A percentile compares a stretch with the other conserved stretches of the same genome.
Evolutionary conservation across 2,329 filamentous ascomycete genomes (phyloP).

Genomic region (Trichoderma sp.): DNA sequence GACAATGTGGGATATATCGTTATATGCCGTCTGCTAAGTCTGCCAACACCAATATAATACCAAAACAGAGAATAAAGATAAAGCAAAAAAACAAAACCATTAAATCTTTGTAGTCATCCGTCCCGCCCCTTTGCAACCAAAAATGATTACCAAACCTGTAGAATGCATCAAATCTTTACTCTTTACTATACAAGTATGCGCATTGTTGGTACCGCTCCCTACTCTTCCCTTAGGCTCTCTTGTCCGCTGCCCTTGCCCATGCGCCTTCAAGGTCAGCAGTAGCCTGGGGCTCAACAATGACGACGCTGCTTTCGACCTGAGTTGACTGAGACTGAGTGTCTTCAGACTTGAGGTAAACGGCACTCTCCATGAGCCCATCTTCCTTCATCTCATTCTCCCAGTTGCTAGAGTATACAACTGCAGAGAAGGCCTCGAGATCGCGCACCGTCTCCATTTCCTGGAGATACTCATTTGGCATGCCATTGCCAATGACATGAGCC

Average conservation of each 20-base stretch:
- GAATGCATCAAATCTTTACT: conserved; percentile 14
- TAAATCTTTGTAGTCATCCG: background rate
- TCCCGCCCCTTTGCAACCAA: background rate
- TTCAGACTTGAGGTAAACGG: conserved; percentile 37
- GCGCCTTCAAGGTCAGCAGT: conserved; percentile 62
- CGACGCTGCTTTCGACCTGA: conserved; percentile 50
- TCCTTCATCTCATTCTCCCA: conserved; percentile 67
- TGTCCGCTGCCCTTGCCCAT: conserved; percentile 63
- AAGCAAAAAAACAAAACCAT: background rate
- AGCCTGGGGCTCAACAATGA: conserved; percentile 51
- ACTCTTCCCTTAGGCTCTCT: conserved; percentile 21
- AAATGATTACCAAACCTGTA: background rate
- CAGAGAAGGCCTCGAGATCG: conserved; percentile 80
- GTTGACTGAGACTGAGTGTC: conserved; percentile 26
- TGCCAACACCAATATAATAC: background rate
- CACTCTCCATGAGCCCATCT: conserved; percentile 45
- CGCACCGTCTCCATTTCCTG: conserved; percentile 74
- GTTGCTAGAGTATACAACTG: conserved; percentile 85
- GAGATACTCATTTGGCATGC: conserved; percentile 70
- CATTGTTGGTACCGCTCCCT: background rate
- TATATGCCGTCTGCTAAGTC: background rate
- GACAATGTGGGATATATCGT: background rate
- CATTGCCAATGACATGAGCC: conserved; percentile 84
- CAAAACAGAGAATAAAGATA: background rate
- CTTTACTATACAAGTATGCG: conserved; percentile 13